Percentiles rank a stretch among this genome's conserved stretches.
Evolutionary conservation across 345 rosid genomes (phyloP).

Genomic region (Salix koriyanagi): DNA sequence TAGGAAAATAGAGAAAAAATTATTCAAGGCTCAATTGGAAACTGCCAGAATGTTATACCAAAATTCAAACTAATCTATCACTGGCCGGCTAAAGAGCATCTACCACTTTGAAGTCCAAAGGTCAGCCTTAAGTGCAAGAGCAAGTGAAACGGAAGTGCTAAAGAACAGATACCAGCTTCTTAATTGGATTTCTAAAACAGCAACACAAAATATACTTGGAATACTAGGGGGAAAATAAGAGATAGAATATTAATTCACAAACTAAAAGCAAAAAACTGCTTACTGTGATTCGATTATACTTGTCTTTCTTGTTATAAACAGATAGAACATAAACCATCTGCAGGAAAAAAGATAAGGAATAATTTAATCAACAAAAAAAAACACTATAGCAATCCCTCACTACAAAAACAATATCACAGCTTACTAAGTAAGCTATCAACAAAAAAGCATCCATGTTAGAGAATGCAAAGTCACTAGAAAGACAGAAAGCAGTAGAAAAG

Average conservation of each 20-base stretch:
- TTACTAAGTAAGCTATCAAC: neutral
- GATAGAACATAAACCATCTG: constrained; percentile 98
- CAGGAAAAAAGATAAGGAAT: constrained; percentile 13
- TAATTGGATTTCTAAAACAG: neutral
- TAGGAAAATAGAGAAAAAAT: neutral
- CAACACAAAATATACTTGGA: neutral
- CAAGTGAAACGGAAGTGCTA: neutral
- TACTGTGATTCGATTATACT: constrained; percentile 79
- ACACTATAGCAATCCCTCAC: neutral
- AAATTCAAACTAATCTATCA: neutral
- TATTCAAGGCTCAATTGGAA: neutral
- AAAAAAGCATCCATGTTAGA: neutral
- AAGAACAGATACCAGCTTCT: neutral
- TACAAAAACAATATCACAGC: neutral
- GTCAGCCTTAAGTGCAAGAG: neutral
- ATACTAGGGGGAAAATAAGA: neutral
- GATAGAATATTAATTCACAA: neutral
- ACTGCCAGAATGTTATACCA: neutral
- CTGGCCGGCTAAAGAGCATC: neutral
- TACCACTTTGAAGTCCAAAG: neutral
- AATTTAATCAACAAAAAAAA: neutral
- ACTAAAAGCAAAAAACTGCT: constrained; percentile 25
- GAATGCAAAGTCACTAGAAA: neutral
- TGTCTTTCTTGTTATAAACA: constrained; percentile 91
- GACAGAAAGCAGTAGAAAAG: neutral